These are phyloP conservation scores for Xylaria sp. DNA, from an alignment of 2,329 filamentous ascomycete species.

Conservation along the genomic window DNA sequence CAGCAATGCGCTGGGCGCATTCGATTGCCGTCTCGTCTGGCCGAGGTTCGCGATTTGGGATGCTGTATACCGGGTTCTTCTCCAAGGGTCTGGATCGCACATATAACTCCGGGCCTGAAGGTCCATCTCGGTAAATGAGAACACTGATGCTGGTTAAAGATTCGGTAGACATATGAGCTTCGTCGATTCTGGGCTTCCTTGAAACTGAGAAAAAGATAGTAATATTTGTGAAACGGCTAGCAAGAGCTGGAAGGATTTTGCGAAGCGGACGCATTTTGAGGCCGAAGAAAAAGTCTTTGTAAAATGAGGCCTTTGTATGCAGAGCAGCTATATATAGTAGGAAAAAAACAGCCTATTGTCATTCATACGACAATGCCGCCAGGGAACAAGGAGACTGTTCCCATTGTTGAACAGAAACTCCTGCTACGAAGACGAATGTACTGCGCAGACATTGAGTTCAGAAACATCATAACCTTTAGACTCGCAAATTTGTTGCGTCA, in stretches of 20 bases:
- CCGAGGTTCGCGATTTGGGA: not conserved
- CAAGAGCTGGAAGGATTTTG: not conserved
- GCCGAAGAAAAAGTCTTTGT: not conserved
- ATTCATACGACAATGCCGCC: not conserved
- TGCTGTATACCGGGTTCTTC: not conserved
- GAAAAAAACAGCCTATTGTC: not conserved
- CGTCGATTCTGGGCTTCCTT: not conserved
- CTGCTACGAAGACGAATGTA: not conserved
- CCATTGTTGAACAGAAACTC: not conserved
- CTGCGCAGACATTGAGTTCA: too few relatives aligned
- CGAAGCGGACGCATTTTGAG: not conserved
- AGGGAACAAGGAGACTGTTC: not conserved
- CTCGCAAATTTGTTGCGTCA: not conserved
- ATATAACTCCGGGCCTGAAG: not conserved
- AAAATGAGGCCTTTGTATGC: not conserved
- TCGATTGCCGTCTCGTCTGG: not conserved
- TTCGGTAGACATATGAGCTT: constrained; percentile 3
- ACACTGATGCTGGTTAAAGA: not conserved
- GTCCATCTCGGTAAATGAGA: not conserved
- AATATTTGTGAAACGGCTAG: not conserved
- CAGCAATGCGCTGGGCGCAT: not conserved
- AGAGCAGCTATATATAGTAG: constrained; percentile 13
- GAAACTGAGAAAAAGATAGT: too few relatives aligned
- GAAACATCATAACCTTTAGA: not conserved
- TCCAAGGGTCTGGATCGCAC: not conserved